These are phyloP conservation scores for Aspergillus sclerotioniger DNA, from an alignment of 495 filamentous ascomycete genomes.

Conservation along the genomic window DNA sequence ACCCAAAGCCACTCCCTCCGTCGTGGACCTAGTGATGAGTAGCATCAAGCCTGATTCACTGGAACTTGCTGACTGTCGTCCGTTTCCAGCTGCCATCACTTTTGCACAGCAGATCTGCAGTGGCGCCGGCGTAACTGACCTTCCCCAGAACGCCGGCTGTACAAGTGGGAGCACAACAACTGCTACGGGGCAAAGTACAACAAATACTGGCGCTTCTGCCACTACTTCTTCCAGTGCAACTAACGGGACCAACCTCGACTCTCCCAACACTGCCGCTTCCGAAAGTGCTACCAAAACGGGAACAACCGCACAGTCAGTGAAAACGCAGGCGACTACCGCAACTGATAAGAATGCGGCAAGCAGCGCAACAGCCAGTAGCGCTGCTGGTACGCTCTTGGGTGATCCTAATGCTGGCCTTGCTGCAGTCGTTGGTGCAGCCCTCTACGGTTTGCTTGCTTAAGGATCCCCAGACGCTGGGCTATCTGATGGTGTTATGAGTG, in stretches of 20 bases:
- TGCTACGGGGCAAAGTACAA: conserved; percentile 16
- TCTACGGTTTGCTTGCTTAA: conserved; percentile 35
- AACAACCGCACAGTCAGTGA: not conserved
- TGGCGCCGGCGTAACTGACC: conserved; percentile 36
- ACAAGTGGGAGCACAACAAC: conserved; percentile 25
- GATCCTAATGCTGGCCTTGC: conserved; percentile 29
- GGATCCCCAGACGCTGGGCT: not conserved
- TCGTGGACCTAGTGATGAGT: not conserved
- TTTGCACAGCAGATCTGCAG: conserved; percentile 52
- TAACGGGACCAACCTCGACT: not conserved
- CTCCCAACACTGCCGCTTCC: not conserved
- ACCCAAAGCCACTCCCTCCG: not conserved
- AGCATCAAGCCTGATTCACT: not conserved
- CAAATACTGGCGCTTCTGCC: conserved; percentile 14
- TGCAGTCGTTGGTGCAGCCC: conserved; percentile 35
- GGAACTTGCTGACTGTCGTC: not conserved
- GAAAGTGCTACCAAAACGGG: conserved; percentile 13
- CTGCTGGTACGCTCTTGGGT: conserved; percentile 49
- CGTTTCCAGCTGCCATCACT: conserved; percentile 44
- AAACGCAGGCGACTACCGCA: conserved; percentile 10
- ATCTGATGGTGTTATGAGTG: not conserved
- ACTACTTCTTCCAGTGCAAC: not conserved
- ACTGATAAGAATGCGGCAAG: conserved; percentile 16
- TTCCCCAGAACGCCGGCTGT: conserved; percentile 39
- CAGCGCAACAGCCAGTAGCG: conserved; percentile 22